Conservation (phyloP, 192 early-diverging fungal genomes). For the Podila horticola region DNA sequence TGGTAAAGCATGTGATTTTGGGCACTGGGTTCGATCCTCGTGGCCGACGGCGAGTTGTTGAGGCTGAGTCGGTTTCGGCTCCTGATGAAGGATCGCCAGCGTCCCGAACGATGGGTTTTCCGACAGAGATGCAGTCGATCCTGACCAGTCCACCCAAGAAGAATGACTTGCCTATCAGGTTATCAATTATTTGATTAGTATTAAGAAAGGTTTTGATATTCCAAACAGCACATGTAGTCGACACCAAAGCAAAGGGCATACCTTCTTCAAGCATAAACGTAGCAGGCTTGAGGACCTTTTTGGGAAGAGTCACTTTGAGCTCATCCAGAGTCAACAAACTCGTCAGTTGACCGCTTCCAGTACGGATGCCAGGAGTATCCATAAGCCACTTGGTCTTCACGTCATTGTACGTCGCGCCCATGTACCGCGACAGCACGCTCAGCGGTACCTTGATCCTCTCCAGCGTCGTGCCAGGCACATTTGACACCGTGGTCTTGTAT, state of each 20-base stretch:
- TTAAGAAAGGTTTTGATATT: too few species aligned
- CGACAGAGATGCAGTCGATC: conserved; percentile 46
- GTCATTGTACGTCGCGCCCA: conserved; percentile 28
- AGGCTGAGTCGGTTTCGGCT: neutral
- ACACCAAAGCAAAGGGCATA: conserved; percentile 3
- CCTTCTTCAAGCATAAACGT: conserved; percentile 50
- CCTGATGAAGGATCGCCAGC: neutral
- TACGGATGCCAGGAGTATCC: conserved; percentile 46
- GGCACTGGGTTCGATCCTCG: conserved; percentile 36
- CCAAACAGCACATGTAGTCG: neutral
- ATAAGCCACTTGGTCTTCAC: conserved; percentile 30
- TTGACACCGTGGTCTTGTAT: conserved; percentile 43
- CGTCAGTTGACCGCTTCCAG: conserved; percentile 10
- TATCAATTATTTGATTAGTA: too few species aligned
- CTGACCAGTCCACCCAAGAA: conserved; percentile 49
- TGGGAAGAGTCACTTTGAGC: conserved; percentile 35
- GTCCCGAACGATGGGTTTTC: conserved; percentile 1
- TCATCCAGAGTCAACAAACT: conserved; percentile 43
- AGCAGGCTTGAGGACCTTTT: conserved; percentile 42
- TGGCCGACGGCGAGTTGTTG: neutral
- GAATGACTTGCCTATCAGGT: conserved; percentile 50
- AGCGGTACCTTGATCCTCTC: conserved; percentile 38
- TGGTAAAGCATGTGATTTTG: conserved; percentile 38
- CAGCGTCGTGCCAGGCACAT: conserved; percentile 42
- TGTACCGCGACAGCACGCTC: conserved; percentile 19